phyloP scores from a whole-genome alignment of 1,284 basidiomycete species.

The Trichosporon ovoides region DNA sequence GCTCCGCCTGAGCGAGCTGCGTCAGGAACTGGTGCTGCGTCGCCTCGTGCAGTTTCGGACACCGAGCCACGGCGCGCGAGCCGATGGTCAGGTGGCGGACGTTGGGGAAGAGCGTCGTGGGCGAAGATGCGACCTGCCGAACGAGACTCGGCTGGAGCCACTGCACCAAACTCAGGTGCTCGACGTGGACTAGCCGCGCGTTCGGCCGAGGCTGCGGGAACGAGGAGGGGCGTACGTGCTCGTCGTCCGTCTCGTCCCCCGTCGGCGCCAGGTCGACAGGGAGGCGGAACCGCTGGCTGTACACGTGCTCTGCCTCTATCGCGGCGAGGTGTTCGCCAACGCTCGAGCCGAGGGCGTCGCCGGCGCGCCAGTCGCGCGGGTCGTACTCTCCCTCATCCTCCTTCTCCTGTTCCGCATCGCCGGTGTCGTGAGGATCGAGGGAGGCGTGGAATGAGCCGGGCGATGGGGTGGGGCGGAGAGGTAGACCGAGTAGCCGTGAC shows the following conservation, averaged over 20 bases:
- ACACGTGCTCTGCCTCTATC: neutral
- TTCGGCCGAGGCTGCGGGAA: neutral
- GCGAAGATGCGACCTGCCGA: neutral
- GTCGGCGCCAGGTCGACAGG: neutral
- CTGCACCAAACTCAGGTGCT: neutral
- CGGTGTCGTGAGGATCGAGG: neutral
- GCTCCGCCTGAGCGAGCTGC: neutral
- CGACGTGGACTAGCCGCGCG: neutral
- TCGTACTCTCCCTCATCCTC: neutral
- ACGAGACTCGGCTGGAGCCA: neutral
- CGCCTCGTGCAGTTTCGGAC: conserved; percentile 2
- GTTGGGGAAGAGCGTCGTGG: neutral
- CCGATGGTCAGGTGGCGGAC: neutral
- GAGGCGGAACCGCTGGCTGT: neutral
- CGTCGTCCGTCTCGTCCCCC: neutral
- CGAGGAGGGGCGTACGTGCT: neutral
- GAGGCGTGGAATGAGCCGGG: no score
- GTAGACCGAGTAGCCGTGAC: no score
- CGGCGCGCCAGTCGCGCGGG: neutral
- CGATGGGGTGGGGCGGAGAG: no score
- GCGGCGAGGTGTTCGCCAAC: neutral
- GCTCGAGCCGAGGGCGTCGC: neutral
- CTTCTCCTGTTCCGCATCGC: neutral
- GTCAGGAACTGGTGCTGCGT: neutral
- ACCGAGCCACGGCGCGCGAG: neutral